Conservation (phyloP, 139 green algal genomes). For the Chlamydomonas eustigma region DNA sequence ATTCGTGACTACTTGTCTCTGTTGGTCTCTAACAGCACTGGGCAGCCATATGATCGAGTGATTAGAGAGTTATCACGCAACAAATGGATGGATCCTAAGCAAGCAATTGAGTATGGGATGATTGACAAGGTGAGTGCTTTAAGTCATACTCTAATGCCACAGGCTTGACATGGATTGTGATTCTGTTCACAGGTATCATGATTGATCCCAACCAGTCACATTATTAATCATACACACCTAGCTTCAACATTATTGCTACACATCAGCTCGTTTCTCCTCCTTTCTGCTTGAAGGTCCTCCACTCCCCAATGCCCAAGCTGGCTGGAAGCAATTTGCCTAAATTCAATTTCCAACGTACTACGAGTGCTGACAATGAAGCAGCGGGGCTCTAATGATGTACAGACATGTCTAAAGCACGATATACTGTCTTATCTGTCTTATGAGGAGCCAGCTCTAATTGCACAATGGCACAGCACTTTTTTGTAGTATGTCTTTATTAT, state of each 20-base stretch:
- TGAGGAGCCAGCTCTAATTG: too few relatives aligned
- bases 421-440: too few relatives aligned
- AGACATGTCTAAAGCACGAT: too few relatives aligned
- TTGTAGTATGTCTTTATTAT: too few relatives aligned
- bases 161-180: neutral
- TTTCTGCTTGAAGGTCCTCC: conserved; percentile 29
- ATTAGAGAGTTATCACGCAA: conserved; percentile 56
- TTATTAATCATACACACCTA: too few relatives aligned
- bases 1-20: conserved; percentile 88
- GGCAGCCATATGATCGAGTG: conserved; percentile 77
- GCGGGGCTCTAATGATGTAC: too few relatives aligned
- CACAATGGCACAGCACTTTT: too few relatives aligned
- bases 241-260: neutral
- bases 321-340: conserved; percentile 17
- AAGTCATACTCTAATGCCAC: neutral
- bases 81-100: conserved; percentile 66
- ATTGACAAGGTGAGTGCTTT: conserved; percentile 48
- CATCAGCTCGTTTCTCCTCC: neutral
- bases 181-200: neutral
- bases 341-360: conserved; percentile 54
- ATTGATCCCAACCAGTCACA: too few relatives aligned
- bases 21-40: conserved; percentile 72
- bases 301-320: conserved; percentile 51
- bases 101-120: conserved; percentile 64
- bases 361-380: too few relatives aligned